A percentile compares a stretch with the other conserved stretches of the same genome.
Conservation (phyloP, 73 alveolate genomes). For the Paramecium pentaurelia region DNA sequence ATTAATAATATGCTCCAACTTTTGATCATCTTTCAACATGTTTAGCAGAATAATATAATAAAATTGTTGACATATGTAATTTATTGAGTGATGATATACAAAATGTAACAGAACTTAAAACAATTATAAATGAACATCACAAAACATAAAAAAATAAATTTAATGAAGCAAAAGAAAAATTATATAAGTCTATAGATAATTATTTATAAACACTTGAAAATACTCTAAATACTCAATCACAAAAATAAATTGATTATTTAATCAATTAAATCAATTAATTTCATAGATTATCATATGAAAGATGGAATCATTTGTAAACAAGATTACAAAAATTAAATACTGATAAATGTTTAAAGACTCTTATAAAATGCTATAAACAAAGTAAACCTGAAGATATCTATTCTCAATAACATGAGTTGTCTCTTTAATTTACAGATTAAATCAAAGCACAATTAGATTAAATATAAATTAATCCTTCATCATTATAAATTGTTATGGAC, state of each 20-base stretch:
- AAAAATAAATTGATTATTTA: not conserved
- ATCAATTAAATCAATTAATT: not conserved
- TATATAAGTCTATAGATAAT: not conserved
- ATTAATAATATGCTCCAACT: not conserved
- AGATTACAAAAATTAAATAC: not conserved
- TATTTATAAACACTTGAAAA: not conserved
- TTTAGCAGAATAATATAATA: not conserved
- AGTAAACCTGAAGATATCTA: not conserved
- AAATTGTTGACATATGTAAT: slow-evolving; percentile 8
- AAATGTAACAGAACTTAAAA: not conserved
- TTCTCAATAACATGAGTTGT: not conserved
- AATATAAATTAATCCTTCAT: not conserved
- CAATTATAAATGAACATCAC: not conserved
- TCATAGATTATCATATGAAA: not conserved
- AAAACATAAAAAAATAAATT: not conserved
- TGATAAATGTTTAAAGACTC: not conserved
- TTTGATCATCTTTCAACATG: not conserved
- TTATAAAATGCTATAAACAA: not conserved
- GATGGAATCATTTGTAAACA: not conserved
- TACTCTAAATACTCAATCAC: not conserved
- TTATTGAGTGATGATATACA: not conserved
- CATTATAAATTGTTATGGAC: not conserved
- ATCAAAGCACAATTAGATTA: not conserved
- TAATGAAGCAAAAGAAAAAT: not conserved
- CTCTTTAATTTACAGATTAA: not conserved